Evolutionary conservation across 2,329 filamentous ascomycete species (phyloP), one percentile per base, ranked within the genome.

Genomic region (Pseudopyrenochaeta lycopersici): DNA sequence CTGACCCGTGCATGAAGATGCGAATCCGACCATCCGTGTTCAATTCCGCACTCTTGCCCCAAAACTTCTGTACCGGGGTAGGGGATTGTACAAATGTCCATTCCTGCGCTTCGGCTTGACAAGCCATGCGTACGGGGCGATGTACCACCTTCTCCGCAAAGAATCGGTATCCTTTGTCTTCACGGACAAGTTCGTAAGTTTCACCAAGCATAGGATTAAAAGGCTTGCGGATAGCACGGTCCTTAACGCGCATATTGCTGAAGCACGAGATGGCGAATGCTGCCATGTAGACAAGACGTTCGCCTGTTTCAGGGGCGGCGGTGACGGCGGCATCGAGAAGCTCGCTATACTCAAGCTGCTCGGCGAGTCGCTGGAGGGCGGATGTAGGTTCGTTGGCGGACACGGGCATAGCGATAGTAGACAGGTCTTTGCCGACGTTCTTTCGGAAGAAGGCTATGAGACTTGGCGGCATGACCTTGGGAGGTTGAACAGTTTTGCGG

Each of bases 171-270:
- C 92, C 92, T 50, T 88, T 86, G 62, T 96, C 92, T 60, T 93
- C 89, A 38, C 94, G 88, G 29, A 99, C 85, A 31, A 99, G 85
- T 76, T 99, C 95, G 74, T 87, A 99, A 0, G 95, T 99, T 78
- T 99, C 95, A 43, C 95, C 95, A 0, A 99, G 86, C 80, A 99
- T 89, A 2, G 95, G 95, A 67, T 97, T 99, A 78, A 98, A 99
- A 0, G 95, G 95, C 73, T 99, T 99, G 62, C 95, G 90, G 55
- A 96, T 91, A 2, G 93, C 89, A 35, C 95, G 90, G 75, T 99
- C 95, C 71, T 92, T 96, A 58, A 92, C 88, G 27, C 95, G 88
- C 40, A 85, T 85, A 67, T 86, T 89, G 53, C 92, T 95, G 64
- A 97, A 91, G 57, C 90, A 86, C 9, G 93, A 96, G 15, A 98